A percentile compares a stretch with the other conserved stretches of the same genome.
Evolutionary conservation across 768 basidiomycete genomes (phyloP).

Genomic region (Podaxis sp.): DNA sequence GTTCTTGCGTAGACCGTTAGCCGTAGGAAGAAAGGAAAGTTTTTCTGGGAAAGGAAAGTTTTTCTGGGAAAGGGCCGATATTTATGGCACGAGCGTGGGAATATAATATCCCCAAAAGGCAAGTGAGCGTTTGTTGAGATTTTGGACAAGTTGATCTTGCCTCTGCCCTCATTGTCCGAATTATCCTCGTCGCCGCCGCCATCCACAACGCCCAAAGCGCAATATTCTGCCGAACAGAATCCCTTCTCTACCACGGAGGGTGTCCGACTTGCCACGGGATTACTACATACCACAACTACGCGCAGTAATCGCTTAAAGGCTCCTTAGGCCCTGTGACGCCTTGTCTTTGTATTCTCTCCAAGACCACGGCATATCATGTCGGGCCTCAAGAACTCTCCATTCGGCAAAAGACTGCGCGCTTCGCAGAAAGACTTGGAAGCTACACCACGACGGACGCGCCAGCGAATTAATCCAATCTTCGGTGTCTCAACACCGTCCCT

Average conservation of each 20-base stretch:
- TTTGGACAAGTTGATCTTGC: constrained; percentile 5
- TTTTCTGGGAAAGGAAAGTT: neutral
- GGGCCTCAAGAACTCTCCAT: constrained; percentile 80
- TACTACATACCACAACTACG: neutral
- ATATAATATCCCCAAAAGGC: neutral
- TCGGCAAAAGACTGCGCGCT: constrained; percentile 79
- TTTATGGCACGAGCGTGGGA: neutral
- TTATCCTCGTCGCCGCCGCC: neutral
- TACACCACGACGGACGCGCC: constrained; percentile 25
- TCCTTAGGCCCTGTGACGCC: neutral
- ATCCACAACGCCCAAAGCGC: neutral
- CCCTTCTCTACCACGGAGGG: neutral
- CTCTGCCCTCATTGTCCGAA: neutral
- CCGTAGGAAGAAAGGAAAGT: too few species aligned
- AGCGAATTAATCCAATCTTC: constrained; percentile 44
- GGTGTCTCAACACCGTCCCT: constrained; percentile 56
- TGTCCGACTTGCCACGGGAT: neutral
- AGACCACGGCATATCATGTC: constrained; percentile 43
- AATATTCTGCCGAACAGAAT: neutral
- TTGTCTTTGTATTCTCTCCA: neutral
- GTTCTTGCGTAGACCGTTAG: too few species aligned
- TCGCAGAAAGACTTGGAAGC: constrained; percentile 63
- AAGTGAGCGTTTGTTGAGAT: neutral
- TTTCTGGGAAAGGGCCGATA: neutral
- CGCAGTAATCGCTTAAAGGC: neutral